Base-by-base conservation (phyloP, 2,329 filamentous ascomycete species). In the Coniochaeta ligniaria region DNA sequence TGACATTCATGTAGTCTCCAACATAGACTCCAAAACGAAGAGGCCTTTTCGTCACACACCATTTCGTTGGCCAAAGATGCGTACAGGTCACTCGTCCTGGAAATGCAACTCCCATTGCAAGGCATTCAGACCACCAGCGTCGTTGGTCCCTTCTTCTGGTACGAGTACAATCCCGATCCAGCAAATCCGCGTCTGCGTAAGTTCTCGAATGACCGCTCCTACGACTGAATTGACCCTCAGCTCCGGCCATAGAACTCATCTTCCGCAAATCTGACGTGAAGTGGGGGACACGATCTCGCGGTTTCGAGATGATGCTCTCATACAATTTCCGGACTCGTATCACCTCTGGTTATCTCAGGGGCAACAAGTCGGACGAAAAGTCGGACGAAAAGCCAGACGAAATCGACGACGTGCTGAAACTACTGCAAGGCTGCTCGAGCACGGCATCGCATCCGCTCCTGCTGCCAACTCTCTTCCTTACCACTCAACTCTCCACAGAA, bases 71-170 rank as follows among this genome's bases (percentile, higher is more conserved):
- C 58, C 0, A 57, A 60, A 2, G 56, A 63, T 1, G n/a, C 41
- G 9, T 74, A 74, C 60, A 60, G 61, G 17, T 58, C 61, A 6
- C 69, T 74, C 60, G 63, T 73, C 6, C 57, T 62, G 16, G 64
- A 66, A 8, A 64, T 73, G 61, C 63, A 67, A 31, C 64, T 74
- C 1, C 71, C 72, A 0, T 65, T 65, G 33, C 66, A 68, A 26
- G 64, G 58, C 2, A 64, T 73, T 1, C 71, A 74, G 45, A 67
- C 65, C 11, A 67, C 68, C 1, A 70, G 66, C 59, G 67, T 62
- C 12, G 71, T 73, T 1, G 72, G 72, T 1, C 71, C 71, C 0
- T 72, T 74, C 59, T 74, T 73, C 62, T 75, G 72, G 72, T 69
- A 67, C 56, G 64, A 67, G 1, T 65, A 66, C 58, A 67, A 71